Evolutionary conservation across 108 stramenopile genomes (phyloP), one percentile per base, ranked within the genome.

Genomic region (Nitzschia putrida): DNA sequence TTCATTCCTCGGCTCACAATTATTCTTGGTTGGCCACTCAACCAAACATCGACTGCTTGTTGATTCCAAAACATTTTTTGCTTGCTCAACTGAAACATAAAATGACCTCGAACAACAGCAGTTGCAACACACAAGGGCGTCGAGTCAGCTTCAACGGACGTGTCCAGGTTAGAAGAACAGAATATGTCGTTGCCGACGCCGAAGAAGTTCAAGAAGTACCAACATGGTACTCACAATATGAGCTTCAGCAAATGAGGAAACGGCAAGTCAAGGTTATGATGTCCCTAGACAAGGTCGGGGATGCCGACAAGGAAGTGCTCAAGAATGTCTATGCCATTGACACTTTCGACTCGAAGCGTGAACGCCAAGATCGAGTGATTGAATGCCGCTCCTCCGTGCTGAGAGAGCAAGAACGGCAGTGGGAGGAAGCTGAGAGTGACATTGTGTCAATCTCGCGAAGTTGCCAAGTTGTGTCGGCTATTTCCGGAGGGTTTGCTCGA

Each of bases 221-320:
- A 4, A 50, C 18, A 20, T 50, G 49, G 49, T 50, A 50, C 49
- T 50, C 49, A 5, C 49, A 50, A 50, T 20, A 50, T 50, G 49
- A 50, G 5, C 49, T 50, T 50, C 18, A 18, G 20, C 16, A 16
- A 20, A 50, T 50, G 49, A 16, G 49, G 16, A 50, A 50, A 5
- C 49, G 49, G 5, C 49, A 50, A 16, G 20, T 50, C 49, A 16
- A 50, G 20, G 20, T 50, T 3, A 50, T 50, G 18, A 16, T 50
- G 16, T 50, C 49, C 3, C 49, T 50, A 1, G 49, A 50, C 5
- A 20, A 18, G 3, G 49, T 50, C 18, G 49, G 49, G 18, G 49
- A 50, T 18, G 20, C 18, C 5, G 49, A 50, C 20, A 16, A 20
- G 3, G 49, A 50, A 50, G 20, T 50, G 1, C 49, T 50, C 3